Conservation (phyloP, 371 early-diverging fungal species). For the Mucor sp. region DNA sequence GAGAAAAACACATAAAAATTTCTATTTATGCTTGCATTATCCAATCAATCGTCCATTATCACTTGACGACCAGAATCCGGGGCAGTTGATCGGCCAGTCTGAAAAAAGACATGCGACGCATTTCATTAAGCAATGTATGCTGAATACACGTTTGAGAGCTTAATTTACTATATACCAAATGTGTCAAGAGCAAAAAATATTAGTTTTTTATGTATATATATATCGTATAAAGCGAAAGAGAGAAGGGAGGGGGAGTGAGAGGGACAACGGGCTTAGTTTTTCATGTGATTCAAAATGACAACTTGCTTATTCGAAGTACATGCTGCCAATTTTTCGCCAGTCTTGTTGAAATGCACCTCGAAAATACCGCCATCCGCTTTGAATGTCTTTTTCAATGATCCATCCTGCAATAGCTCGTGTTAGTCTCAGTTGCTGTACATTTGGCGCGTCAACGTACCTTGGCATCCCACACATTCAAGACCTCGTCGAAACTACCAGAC, state of each 20-base stretch:
- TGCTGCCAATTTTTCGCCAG: conserved; percentile 56
- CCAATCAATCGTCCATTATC: background rate
- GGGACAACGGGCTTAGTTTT: background rate
- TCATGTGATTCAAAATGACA: conserved; percentile 21
- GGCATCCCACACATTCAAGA: conserved; percentile 79
- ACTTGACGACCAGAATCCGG: background rate
- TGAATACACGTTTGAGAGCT: no score
- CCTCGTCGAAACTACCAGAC: conserved; percentile 85
- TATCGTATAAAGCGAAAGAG: background rate
- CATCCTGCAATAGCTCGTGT: conserved; percentile 43
- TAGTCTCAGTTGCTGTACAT: background rate
- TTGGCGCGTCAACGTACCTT: conserved; percentile 47
- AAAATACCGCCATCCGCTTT: conserved; percentile 75
- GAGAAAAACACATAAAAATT: background rate
- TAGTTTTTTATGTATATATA: conserved; percentile 2
- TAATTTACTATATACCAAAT: background rate
- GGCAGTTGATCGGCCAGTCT: no score
- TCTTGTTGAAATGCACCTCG: conserved; percentile 75
- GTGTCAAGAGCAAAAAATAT: background rate
- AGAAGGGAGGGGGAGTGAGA: background rate
- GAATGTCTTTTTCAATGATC: conserved; percentile 66
- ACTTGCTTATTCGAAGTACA: conserved; percentile 59
- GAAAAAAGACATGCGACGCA: no score
- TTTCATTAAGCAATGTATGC: no score
- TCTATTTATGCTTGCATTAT: background rate